Base-by-base conservation (phyloP, 2,329 filamentous ascomycete genomes). In the Arachnomyces sp. region DNA sequence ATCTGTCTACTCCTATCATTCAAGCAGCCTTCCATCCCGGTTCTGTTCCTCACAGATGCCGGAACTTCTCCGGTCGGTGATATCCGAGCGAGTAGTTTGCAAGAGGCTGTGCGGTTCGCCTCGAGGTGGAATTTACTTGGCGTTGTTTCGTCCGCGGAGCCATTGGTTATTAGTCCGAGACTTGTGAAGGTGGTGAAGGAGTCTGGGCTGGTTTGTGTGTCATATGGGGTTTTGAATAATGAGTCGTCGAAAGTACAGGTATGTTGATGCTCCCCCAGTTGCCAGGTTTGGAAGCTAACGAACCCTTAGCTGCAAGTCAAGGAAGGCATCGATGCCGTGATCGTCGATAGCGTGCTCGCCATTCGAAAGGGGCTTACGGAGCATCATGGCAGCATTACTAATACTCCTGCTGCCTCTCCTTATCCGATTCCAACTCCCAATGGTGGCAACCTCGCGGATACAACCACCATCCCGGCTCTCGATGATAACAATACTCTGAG, bases 11-110 rank as follows among this genome's bases (percentile, higher is more conserved):
- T 95, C 49, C 71, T 96, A 31, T 92, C 84, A 40, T 95, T 95
- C 74, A 98, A 98, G 69, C 92, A 98, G 67, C 90, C 90, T 2
- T 93, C 85, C 33, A 95, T 95, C 41, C 93, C 92, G 0, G 88
- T 98, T 44, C 71, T 98, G 46, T 98, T 98, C 68, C 73, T 98
- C 31, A 93, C 84, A 0, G 92, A 98, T 54, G 86, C 88, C 0
- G 92, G 90, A 0, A 81, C 79, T n/a, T 75, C 68, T 13, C 72
- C 78, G 0, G 88, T 94, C 3, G 87, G 87, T 18, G 92, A 98
- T 58, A 84, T 96, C 42, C 75, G 92, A 12, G 90, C 92, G 0
- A 88, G 81, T 47, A 94, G 86, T 53, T 71, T 98, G 29, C 93
- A 98, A 62, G 92, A 98, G 65, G 93, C 90, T 0, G 86, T 98